Base-by-base conservation (phyloP, 2,329 filamentous ascomycete species). In the Aspergillus nomiae region DNA sequence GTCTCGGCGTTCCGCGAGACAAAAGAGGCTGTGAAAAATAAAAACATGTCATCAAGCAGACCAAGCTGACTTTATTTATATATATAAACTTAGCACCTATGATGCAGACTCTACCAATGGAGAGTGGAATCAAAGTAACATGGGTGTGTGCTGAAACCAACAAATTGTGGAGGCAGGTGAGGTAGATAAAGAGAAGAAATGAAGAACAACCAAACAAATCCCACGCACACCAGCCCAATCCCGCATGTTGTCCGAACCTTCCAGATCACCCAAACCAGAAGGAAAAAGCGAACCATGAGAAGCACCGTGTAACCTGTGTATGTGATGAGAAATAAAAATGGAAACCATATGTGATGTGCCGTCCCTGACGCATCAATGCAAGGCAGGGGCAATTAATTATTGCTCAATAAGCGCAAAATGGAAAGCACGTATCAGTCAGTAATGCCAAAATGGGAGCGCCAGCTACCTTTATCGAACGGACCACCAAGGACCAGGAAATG, bases 381-480 rank as follows among this genome's bases (percentile, higher is more conserved):
- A 65, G 60, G 46, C 24, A 62, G n/a, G 32, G 57, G 28, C 48
- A 51, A 51, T 32, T 43, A 46, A 61, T 63, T 58, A 65, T 64
- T 63, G 65, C 60, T 61, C 59, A 53, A 57, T 41, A 59, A 60
- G 48, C 50, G 32, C 28, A 32, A 50, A 56, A 56, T 58, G 34
- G 21, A 68, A 54, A 58, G 61, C 59, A 64, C 56, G 61, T 64
- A 63, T 63, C 63, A 68, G 67, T 68, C 65, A 63, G 65, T 38
- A 58, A 66, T 60, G 58, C 63, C 64, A 69, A 67, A 70, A 63
- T 21, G 46, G 53, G 62, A 68, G 67, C 70, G 67, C 70, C 68
- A 60, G 68, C 60, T 69, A 64, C 66, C 69, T 72, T 61, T 70
- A 71, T 71, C 61, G 63, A 66, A 58, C 58, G 60, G 62, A 68